These are phyloP conservation scores for Debaryomyces prosopidis DNA, from an alignment of 805 yeast genomes.

Conservation along the genomic window DNA sequence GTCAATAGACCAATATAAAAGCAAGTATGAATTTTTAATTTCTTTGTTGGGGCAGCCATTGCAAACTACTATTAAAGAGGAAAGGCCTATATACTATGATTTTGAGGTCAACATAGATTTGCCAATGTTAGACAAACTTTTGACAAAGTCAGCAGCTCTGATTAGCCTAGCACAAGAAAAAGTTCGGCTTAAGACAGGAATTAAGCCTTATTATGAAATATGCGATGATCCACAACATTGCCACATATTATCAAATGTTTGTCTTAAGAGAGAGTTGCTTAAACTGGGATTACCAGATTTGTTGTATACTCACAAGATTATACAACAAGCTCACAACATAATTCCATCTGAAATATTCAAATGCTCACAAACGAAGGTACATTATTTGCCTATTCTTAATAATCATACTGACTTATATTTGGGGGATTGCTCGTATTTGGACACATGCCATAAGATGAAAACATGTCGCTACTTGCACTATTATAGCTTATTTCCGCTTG, in stretches of 20 bases:
- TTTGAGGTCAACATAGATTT: conserved; percentile 3
- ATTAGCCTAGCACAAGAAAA: conserved; percentile 40
- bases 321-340: conserved; percentile 12
- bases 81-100: neutral
- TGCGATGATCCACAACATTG: conserved; percentile 47
- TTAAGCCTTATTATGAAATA: conserved; percentile 48
- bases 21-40: conserved; percentile 2
- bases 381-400: conserved; percentile 28
- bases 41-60: conserved; percentile 11
- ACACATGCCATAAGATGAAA: conserved; percentile 86
- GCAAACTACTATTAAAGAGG: conserved; percentile 4
- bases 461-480: conserved; percentile 84
- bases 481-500: conserved; percentile 46
- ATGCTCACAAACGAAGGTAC: conserved; percentile 26
- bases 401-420: conserved; percentile 64
- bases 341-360: conserved; percentile 18
- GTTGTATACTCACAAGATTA: conserved; percentile 11
- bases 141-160: conserved; percentile 41
- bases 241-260: conserved; percentile 20
- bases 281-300: conserved; percentile 7
- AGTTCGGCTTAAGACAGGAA: conserved; percentile 35
- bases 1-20: neutral
- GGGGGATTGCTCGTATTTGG: conserved; percentile 93
- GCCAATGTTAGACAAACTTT: conserved; percentile 14
- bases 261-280: conserved; percentile 19